phyloP scores from a whole-genome alignment of 768 basidiomycete species.

The Heimioporus sp. region DNA sequence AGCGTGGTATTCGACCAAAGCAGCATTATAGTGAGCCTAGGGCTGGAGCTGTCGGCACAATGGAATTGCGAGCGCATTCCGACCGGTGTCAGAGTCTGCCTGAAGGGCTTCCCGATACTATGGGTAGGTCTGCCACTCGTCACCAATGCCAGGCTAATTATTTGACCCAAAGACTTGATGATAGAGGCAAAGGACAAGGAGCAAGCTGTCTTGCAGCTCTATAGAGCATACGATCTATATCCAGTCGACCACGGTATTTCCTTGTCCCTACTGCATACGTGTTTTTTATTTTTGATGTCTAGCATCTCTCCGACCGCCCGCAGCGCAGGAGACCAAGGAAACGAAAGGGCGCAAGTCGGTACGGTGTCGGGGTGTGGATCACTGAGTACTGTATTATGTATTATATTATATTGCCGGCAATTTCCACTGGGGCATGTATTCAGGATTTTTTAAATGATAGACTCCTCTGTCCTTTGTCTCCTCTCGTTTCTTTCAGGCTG shows the following conservation, averaged over 20 bases:
- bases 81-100: constrained; percentile 77
- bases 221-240: constrained; percentile 71
- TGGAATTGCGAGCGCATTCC: constrained; percentile 86
- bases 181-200: constrained; percentile 95
- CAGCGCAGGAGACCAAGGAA: constrained; percentile 36
- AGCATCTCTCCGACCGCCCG: constrained; percentile 44
- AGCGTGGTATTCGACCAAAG: constrained; percentile 81
- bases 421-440: background rate
- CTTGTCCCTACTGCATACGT: background rate
- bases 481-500: background rate
- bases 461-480: no score
- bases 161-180: constrained; percentile 61
- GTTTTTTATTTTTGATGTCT: background rate
- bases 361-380: constrained; percentile 11
- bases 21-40: constrained; percentile 92
- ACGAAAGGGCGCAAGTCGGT: constrained; percentile 44
- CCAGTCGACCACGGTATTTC: constrained; percentile 57
- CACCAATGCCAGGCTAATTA: background rate
- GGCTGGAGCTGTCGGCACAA: constrained; percentile 76
- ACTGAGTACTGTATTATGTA: background rate
- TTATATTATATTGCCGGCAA: constrained; percentile 7
- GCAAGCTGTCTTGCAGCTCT: constrained; percentile 86
- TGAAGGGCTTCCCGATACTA: constrained; percentile 59
- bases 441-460: no score
- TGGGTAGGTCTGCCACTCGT: constrained; percentile 41